Base-by-base conservation (phyloP, 805 yeast species). In the Deakozyma indianensis region DNA sequence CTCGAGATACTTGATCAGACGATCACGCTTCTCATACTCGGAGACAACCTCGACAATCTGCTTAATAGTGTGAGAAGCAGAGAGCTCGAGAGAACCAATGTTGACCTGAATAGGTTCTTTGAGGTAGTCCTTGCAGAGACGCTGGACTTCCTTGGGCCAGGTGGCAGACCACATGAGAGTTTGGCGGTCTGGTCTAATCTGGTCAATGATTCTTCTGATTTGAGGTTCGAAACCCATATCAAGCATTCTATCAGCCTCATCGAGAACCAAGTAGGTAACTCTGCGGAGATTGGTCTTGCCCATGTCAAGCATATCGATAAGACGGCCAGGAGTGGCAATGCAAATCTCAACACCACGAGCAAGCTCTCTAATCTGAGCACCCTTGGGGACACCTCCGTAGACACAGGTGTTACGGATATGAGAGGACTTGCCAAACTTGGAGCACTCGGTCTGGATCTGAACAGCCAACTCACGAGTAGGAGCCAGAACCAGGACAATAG, bases 221-320 rank as follows among this genome's bases (percentile, higher is more conserved):
- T 90, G 97, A 56, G 97, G 97, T 74, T 92, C 98, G 67, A 92
- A 92, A 66, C 98, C 98, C 98, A 92, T 92, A 73, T 92, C 98
- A 70, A 92, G 78, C 98, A 92, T 92, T 75, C 98, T 84, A 70
- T 92, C 98, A 60, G 98, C 98, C 77, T 92, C 98, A 68, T 92
- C 98, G 59, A 92, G 75, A 51, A 92, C 97, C 64, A 92, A 75
- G 69, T 92, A 92, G 45, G 97, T 92, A 51, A 92, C 96, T 73
- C 97, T 84, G 65, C 84, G 80, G 60, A 92, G 75, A 70, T 90
- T 92, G 49, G 97, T 92, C 72, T 83, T 88, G 59, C 92, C 90
- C 51, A 82, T 72, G 70, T 92, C 97, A 59, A 92, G 76, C 95
- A 92, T 84, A 69, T 92, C 98, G 57, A 92, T 85, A 67, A 92